A percentile compares a stretch with the other conserved stretches of the same genome.
phyloP scores from a whole-genome alignment of 2,329 filamentous ascomycete species.

The Hortaea werneckii region DNA sequence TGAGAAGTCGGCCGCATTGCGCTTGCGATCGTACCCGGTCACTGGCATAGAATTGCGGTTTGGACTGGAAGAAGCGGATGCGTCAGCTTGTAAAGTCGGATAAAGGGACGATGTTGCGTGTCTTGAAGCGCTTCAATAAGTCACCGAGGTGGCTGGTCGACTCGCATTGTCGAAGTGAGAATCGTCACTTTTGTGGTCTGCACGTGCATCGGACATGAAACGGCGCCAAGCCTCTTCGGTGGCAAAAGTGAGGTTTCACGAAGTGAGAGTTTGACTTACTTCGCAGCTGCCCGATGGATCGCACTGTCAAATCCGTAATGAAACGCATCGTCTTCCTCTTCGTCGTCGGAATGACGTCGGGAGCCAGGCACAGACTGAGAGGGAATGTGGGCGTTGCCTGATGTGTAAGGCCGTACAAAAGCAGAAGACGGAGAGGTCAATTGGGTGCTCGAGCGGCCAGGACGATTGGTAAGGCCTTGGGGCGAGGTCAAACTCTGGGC shows the following conservation, averaged over 20 bases:
- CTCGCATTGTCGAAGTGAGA: neutral
- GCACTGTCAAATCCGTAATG: slow-evolving; percentile 47
- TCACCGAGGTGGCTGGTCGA: neutral
- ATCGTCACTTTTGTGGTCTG: neutral
- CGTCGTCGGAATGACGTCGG: slow-evolving; percentile 76
- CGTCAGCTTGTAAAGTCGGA: slow-evolving; percentile 11
- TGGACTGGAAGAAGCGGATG: slow-evolving; percentile 41
- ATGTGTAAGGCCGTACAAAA: slow-evolving; percentile 40
- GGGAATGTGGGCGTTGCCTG: slow-evolving; percentile 53
- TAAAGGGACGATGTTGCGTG: neutral
- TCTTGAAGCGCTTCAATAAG: neutral
- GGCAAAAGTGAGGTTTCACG: neutral
- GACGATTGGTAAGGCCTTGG: slow-evolving; percentile 51
- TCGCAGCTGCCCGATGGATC: slow-evolving; percentile 63
- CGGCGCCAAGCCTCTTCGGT: neutral
- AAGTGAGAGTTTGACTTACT: slow-evolving; percentile 53
- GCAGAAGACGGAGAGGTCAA: slow-evolving; percentile 66
- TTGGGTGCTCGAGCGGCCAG: slow-evolving; percentile 67
- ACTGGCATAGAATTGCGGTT: slow-evolving; percentile 95
- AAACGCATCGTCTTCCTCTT: slow-evolving; percentile 67
- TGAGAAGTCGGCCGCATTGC: slow-evolving; percentile 43
- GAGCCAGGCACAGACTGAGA: slow-evolving; percentile 81
- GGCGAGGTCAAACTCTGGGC: slow-evolving; percentile 78
- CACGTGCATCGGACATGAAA: too few species aligned
- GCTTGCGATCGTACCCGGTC: slow-evolving; percentile 57